Evolutionary conservation across 2,329 filamentous ascomycete species (phyloP).

Genomic region (Beauveria sp.): DNA sequence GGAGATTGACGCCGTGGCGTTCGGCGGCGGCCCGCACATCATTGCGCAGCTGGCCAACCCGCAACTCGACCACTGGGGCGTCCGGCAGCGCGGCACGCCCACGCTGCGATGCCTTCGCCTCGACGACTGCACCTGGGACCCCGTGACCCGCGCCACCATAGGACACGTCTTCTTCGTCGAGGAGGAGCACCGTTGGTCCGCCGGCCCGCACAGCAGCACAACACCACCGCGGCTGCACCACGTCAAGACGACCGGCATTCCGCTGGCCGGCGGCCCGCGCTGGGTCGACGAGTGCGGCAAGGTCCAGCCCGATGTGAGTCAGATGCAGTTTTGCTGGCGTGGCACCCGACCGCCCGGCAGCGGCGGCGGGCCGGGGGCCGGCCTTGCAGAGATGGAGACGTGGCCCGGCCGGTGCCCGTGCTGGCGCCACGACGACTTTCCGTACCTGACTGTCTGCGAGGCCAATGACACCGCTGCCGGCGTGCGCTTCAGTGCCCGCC

Average conservation of each 20-base stretch:
- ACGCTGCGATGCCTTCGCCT: slow-evolving; percentile 42
- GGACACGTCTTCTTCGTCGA: slow-evolving; percentile 47
- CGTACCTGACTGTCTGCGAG: slow-evolving; percentile 40
- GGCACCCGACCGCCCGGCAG: not conserved
- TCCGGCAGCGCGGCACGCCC: slow-evolving; percentile 46
- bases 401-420: slow-evolving; percentile 34
- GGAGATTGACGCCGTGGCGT: slow-evolving; percentile 39
- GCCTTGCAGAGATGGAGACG: not conserved
- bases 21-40: slow-evolving; percentile 32
- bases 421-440: slow-evolving; percentile 48
- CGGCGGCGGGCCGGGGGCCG: not conserved
- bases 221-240: slow-evolving; percentile 35
- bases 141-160: slow-evolving; percentile 18
- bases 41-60: slow-evolving; percentile 41
- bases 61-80: slow-evolving; percentile 43
- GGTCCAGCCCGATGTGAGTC: slow-evolving; percentile 15
- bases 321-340: slow-evolving; percentile 37
- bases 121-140: slow-evolving; percentile 33
- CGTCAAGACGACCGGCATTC: slow-evolving; percentile 45
- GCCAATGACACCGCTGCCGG: slow-evolving; percentile 37
- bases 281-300: slow-evolving; percentile 40
- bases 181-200: slow-evolving; percentile 45
- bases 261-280: slow-evolving; percentile 43
- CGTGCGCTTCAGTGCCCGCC: slow-evolving; percentile 35
- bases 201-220: slow-evolving; percentile 34